Evolutionary conservation across 306 rosid genomes (phyloP).

Genomic region (Senna siamea): DNA sequence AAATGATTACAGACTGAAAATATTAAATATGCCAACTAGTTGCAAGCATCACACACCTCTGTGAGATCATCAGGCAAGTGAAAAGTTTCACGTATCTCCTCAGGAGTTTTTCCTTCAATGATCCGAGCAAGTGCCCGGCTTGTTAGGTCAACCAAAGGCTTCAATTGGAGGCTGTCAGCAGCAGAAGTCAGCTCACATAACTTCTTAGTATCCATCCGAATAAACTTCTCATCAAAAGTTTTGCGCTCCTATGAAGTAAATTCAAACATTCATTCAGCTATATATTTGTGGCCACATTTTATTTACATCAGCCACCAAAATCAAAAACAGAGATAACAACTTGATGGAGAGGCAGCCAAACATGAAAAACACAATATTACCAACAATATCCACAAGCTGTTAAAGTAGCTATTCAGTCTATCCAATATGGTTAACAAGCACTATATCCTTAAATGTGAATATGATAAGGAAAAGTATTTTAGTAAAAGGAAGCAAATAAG

Average conservation of each 20-base stretch:
- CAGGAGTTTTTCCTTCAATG: constrained; percentile 91
- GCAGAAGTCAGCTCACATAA: constrained; percentile 89
- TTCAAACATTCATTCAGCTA: constrained; percentile 40
- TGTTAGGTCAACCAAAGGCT: constrained; percentile 89
- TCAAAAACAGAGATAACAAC: constrained; percentile 17
- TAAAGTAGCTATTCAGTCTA: neutral
- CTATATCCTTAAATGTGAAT: constrained; percentile 17
- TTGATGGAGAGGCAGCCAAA: neutral
- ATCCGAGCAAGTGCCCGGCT: constrained; percentile 93
- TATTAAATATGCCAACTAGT: constrained; percentile 24
- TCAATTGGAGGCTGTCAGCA: constrained; percentile 88
- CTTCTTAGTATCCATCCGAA: constrained; percentile 78
- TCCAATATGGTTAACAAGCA: constrained; percentile 12
- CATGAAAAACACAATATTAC: neutral
- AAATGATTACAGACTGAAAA: constrained; percentile 10
- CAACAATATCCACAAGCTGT: neutral
- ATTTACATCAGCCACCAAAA: constrained; percentile 28
- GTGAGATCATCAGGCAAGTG: constrained; percentile 94
- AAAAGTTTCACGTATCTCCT: constrained; percentile 90
- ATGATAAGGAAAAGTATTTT: neutral
- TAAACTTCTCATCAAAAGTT: constrained; percentile 73
- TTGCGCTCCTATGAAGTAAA: constrained; percentile 67
- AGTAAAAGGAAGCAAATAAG: constrained; percentile 2
- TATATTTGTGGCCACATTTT: constrained; percentile 26
- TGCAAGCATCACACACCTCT: constrained; percentile 59